Evolutionary conservation across 306 rosid genomes (phyloP).

Genomic region (Vigna mungo): DNA sequence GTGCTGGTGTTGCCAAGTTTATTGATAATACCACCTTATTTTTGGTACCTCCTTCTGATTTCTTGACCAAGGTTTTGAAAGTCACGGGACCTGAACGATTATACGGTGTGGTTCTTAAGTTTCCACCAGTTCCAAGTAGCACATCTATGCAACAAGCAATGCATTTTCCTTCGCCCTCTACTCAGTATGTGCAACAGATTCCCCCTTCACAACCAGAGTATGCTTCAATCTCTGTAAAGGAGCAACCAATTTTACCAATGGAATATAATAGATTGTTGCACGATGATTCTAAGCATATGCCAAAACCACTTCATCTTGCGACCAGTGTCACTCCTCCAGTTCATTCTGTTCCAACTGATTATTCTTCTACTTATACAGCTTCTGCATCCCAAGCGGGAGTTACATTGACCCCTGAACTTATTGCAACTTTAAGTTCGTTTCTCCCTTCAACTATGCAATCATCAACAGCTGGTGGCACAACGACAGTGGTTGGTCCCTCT

Average conservation of each 20-base stretch:
- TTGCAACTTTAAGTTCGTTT: constrained; percentile 74
- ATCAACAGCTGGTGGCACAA: constrained; percentile 55
- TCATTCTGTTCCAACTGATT: constrained; percentile 61
- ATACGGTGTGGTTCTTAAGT: constrained; percentile 82
- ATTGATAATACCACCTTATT: constrained; percentile 81
- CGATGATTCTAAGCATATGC: constrained; percentile 64
- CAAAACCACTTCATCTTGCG: constrained; percentile 50
- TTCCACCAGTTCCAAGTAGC: constrained; percentile 59
- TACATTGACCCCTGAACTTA: constrained; percentile 80
- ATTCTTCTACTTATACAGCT: constrained; percentile 48
- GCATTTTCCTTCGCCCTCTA: constrained; percentile 60
- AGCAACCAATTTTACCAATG: constrained; percentile 58
- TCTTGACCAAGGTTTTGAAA: constrained; percentile 75
- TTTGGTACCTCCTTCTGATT: constrained; percentile 90
- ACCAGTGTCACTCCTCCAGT: constrained; percentile 51
- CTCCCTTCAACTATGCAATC: constrained; percentile 69
- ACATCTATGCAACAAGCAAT: constrained; percentile 55
- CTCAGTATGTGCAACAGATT: constrained; percentile 64
- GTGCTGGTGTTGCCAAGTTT: constrained; percentile 91
- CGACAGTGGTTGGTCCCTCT: constrained; percentile 54
- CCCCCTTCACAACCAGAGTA: constrained; percentile 60
- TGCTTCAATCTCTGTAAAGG: constrained; percentile 52
- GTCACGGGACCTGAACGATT: constrained; percentile 83
- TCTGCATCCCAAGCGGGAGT: constrained; percentile 74
- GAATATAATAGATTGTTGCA: constrained; percentile 68